Conservation (phyloP, 768 basidiomycete genomes). For the Boletales sp. region DNA sequence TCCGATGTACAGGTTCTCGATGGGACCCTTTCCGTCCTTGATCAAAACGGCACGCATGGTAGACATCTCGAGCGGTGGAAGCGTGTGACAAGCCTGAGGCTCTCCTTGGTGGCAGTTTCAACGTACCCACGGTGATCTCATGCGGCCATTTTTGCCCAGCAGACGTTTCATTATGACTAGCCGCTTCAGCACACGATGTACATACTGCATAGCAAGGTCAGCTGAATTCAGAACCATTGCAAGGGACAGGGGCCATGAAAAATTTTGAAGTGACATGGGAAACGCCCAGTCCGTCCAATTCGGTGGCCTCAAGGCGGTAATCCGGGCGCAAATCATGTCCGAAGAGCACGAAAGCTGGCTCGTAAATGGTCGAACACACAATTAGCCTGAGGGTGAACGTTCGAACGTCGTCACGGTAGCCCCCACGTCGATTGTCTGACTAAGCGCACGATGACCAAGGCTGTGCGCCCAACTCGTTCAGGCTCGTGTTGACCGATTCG, state of each 20-base stretch:
- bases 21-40: slow-evolving; percentile 70
- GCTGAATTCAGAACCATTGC: not conserved
- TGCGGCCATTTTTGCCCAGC: no score
- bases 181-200: not conserved
- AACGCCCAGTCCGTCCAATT: no score
- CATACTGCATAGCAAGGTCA: not conserved
- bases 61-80: slow-evolving; percentile 6
- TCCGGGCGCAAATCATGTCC: no score
- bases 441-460: slow-evolving; percentile 14
- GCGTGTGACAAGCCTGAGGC: not conserved
- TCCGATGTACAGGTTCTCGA: slow-evolving; percentile 77
- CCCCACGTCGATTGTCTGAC: slow-evolving; percentile 11
- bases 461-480: not conserved
- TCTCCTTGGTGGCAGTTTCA: not conserved
- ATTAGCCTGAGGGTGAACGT: no score
- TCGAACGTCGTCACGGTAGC: no score
- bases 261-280: no score
- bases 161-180: not conserved
- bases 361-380: no score
- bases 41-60: slow-evolving; percentile 78
- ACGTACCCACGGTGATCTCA: not conserved
- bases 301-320: no score
- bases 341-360: not conserved
- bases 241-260: no score
- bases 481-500: no score